A percentile compares a stretch with the other conserved stretches of the same genome.
Conservation (phyloP, 1,284 basidiomycete genomes). For the Sporisorium exsertum region DNA sequence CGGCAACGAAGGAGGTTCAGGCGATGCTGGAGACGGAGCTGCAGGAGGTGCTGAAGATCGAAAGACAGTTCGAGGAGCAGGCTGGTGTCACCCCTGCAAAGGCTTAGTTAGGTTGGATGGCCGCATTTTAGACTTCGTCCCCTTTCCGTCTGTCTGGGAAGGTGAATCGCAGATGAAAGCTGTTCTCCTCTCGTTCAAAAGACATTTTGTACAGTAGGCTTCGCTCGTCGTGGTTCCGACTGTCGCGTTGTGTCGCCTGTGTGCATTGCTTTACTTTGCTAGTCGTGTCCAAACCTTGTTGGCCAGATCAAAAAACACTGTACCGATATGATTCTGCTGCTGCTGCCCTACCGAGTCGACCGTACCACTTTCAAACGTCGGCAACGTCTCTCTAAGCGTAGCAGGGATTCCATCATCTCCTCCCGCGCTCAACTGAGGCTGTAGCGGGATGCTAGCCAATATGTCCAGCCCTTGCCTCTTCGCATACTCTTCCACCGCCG, state of each 20-base stretch:
- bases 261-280: slow-evolving; percentile 1
- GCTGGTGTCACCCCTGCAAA: slow-evolving; percentile 45
- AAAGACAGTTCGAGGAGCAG: slow-evolving; percentile 74
- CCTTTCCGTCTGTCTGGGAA: too few relatives aligned
- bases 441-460: slow-evolving; percentile 86
- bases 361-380: slow-evolving; percentile 57
- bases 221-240: background rate
- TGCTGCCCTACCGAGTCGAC: slow-evolving; percentile 11
- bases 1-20: slow-evolving; percentile 73
- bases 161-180: background rate
- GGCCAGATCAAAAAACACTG: slow-evolving; percentile 49
- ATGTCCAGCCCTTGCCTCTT: slow-evolving; percentile 76
- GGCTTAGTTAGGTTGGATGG: slow-evolving; percentile 4
- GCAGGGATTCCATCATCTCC: slow-evolving; percentile 79
- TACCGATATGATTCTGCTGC: slow-evolving; percentile 20
- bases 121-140: background rate
- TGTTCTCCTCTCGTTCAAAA: too few relatives aligned
- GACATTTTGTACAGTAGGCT: too few relatives aligned
- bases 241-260: background rate
- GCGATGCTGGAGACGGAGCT: slow-evolving; percentile 79
- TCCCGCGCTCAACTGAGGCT: slow-evolving; percentile 79
- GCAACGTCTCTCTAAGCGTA: slow-evolving; percentile 66
- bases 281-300: slow-evolving; percentile 38
- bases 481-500: slow-evolving; percentile 78
- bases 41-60: slow-evolving; percentile 76